Evolutionary conservation across 805 yeast genomes (phyloP).

Genomic region (Candida golubevii): DNA sequence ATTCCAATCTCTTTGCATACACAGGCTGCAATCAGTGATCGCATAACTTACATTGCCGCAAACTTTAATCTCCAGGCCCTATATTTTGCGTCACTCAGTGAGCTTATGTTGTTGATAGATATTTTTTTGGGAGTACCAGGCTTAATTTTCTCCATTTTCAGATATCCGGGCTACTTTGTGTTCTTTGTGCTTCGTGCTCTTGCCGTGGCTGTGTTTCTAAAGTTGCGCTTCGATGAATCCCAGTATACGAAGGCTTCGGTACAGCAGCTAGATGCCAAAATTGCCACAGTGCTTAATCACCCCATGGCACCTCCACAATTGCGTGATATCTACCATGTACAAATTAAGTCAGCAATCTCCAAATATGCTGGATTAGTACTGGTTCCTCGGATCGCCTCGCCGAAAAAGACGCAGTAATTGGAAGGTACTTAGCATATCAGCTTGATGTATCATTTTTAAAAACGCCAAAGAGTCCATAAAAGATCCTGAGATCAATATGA

Average conservation of each 20-base stretch:
- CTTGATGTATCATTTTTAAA: too few relatives aligned
- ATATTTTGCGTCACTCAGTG: constrained; percentile 35
- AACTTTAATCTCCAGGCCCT: constrained; percentile 35
- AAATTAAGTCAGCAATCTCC: constrained; percentile 17
- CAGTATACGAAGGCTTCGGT: constrained; percentile 37
- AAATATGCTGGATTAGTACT: constrained; percentile 21
- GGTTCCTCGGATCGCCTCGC: constrained; percentile 16
- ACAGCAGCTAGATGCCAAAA: constrained; percentile 40
- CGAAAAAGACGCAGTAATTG: constrained; percentile 14
- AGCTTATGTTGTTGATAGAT: constrained; percentile 26
- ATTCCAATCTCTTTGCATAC: constrained; percentile 31
- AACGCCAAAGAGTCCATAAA: too few relatives aligned
- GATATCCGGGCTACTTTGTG: constrained; percentile 24
- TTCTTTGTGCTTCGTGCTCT: constrained; percentile 32
- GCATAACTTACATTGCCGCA: constrained; percentile 28
- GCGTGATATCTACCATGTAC: constrained; percentile 17
- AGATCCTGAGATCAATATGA: too few relatives aligned
- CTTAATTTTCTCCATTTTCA: constrained; percentile 21
- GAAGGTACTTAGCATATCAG: too few relatives aligned
- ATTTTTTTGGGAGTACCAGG: constrained; percentile 25
- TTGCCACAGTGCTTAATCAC: constrained; percentile 24
- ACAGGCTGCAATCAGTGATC: constrained; percentile 26
- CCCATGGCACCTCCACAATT: constrained; percentile 13
- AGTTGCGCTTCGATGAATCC: constrained; percentile 32
- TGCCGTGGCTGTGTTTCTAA: constrained; percentile 29